Evolutionary conservation across 225 moss, liverwort and hornwort genomes (phyloP).

Genomic region (Sphagnum tenellum): DNA sequence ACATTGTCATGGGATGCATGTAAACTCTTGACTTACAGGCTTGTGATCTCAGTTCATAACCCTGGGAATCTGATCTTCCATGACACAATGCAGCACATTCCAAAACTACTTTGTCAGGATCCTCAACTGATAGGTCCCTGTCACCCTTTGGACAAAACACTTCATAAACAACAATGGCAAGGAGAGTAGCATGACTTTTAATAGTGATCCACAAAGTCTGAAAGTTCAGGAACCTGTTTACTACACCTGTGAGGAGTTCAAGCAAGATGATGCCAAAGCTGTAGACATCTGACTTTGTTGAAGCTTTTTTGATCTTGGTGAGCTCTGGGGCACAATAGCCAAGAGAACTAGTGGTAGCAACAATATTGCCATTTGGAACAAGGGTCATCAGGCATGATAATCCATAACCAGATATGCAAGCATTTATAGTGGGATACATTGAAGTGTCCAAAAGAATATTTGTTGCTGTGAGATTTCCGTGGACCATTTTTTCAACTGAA

Average conservation of each 20-base stretch:
- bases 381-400: slow-evolving; percentile 86
- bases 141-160: too few relatives aligned
- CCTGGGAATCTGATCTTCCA: too few relatives aligned
- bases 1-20: too few relatives aligned
- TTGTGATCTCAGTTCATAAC: too few relatives aligned
- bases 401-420: slow-evolving; percentile 77
- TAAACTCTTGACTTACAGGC: too few relatives aligned
- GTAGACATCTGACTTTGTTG: slow-evolving; percentile 78
- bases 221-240: too few relatives aligned
- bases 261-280: slow-evolving; percentile 84
- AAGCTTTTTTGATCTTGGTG: slow-evolving; percentile 72
- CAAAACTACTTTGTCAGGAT: too few relatives aligned
- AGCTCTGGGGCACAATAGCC: slow-evolving; percentile 90
- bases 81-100: too few relatives aligned
- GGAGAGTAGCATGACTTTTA: too few relatives aligned
- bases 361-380: slow-evolving; percentile 76
- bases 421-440: slow-evolving; percentile 38
- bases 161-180: too few relatives aligned
- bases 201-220: too few relatives aligned
- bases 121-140: too few relatives aligned
- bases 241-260: slow-evolving; percentile 72
- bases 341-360: slow-evolving; percentile 66
- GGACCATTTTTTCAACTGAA: slow-evolving; percentile 54
- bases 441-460: slow-evolving; percentile 71
- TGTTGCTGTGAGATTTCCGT: slow-evolving; percentile 78